Evolutionary conservation across 1,284 basidiomycete species (phyloP), one percentile per base, ranked within the genome.

Genomic region (Mycena sp.): DNA sequence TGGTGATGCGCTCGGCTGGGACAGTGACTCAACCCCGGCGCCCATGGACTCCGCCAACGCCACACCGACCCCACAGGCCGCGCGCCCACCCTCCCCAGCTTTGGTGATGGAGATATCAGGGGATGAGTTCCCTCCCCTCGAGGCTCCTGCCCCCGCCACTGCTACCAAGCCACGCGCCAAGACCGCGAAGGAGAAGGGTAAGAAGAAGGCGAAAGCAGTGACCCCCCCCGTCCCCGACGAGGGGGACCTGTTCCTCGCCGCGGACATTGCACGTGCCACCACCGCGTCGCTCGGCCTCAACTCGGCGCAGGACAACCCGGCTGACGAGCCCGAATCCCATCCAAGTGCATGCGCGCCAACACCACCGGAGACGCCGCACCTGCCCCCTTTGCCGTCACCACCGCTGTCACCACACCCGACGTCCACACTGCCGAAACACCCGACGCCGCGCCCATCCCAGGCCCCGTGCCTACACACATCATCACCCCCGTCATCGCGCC

Each of bases 91-190:
- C 10, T 38, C 54, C 25, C 44, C 54, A 17, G 19, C 44, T 1
- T 46, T 43, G 11, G 54, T 46, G 25, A 23, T 37, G 32, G 54
- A 56, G 32, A 46, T 56, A 23, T 46, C 45, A 17, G 5, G 10
- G 26, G 35, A 40, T 4, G 54, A 46, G 17, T 57, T 48, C 54
- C 54, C 54, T 25, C 17, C 54, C 4, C 54, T 57, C 19, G 16
- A 4, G 26, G 19, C 26, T 6, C 11, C 23, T 6, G 17, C 35
- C 14, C 54, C 45, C 12, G 35, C 45, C n/a, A 40, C 54, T 21
- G 35, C 17, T 1, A 29, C 44, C 43, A 56, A 46, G 25, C 29
- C 43, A 10, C 21, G 17, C 44, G 28, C 40, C 53, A 55, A 55
- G 53, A 21, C 53, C 14, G 4, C 35, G 4, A 56, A 56, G 32